Evolutionary conservation across 202 grass and related monocot genomes (phyloP).

Genomic region (Panicum virgatum): DNA sequence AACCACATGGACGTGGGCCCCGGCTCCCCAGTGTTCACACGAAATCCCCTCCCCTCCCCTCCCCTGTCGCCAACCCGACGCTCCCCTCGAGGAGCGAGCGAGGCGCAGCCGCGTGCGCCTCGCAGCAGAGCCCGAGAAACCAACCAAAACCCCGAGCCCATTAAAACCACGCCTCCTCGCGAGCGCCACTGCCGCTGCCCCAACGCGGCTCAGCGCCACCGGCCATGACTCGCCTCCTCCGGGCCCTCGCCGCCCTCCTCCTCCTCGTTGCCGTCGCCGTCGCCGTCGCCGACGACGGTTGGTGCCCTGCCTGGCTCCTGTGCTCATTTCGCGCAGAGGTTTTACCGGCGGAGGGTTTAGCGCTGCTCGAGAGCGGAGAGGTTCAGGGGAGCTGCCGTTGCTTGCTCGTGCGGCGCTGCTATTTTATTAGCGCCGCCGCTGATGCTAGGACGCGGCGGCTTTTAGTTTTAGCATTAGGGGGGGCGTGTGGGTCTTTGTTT

Average conservation of each 20-base stretch:
- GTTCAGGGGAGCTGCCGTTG: constrained; percentile 13
- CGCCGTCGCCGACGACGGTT: constrained; percentile 46
- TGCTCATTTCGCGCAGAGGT: neutral
- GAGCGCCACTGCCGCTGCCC: constrained; percentile 24
- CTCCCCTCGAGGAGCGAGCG: neutral
- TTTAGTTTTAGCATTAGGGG: constrained; percentile 30
- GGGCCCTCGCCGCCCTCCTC: constrained; percentile 6
- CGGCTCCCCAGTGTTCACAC: neutral
- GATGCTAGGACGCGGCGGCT: neutral
- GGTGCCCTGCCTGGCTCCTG: neutral
- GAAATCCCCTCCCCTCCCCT: neutral
- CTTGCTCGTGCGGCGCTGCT: neutral
- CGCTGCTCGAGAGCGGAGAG: neutral
- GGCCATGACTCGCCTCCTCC: constrained; percentile 6
- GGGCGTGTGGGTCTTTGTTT: constrained; percentile 52
- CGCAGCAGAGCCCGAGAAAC: constrained; percentile 16
- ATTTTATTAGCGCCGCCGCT: constrained; percentile 42
- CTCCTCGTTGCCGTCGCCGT: constrained; percentile 22
- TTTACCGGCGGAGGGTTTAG: neutral
- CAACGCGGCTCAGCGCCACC: neutral
- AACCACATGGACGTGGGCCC: constrained; percentile 40
- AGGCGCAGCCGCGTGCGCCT: too few species aligned
- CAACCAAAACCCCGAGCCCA: constrained; percentile 13
- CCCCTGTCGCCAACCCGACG: neutral
- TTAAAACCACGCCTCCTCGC: constrained; percentile 23